phyloP scores from a whole-genome alignment of 345 rosid species.

The Salix viminalis region DNA sequence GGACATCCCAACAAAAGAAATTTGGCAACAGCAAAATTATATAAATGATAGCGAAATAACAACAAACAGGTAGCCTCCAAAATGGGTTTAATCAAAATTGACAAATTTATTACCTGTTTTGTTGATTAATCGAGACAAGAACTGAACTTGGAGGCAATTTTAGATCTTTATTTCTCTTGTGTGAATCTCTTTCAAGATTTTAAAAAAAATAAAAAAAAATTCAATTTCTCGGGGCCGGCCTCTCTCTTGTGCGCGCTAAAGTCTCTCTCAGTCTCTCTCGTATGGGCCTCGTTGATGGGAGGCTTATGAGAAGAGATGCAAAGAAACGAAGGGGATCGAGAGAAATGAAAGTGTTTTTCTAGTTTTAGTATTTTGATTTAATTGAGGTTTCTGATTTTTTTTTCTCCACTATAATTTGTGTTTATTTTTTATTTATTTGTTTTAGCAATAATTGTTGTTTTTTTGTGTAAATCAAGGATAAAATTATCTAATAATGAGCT shows the following conservation, averaged over 20 bases:
- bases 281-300: neutral
- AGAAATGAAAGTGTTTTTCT: neutral
- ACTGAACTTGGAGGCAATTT: neutral
- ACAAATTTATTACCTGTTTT: neutral
- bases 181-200: neutral
- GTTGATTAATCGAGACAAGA: neutral
- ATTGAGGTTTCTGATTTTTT: neutral
- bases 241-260: neutral
- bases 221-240: neutral
- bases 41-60: conserved; percentile 9
- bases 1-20: conserved; percentile 17
- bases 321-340: neutral
- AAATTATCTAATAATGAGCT: neutral
- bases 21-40: neutral
- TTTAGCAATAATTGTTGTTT: neutral
- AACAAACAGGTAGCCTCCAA: neutral
- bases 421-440: neutral
- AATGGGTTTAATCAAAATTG: neutral
- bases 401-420: neutral
- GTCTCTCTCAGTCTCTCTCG: neutral
- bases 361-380: neutral
- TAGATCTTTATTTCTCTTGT: neutral
- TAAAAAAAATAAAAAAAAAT: neutral
- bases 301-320: neutral
- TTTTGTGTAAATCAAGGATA: neutral